Base-by-base conservation (phyloP, 179 eudicot genomes). In the Pouteria campechiana region DNA sequence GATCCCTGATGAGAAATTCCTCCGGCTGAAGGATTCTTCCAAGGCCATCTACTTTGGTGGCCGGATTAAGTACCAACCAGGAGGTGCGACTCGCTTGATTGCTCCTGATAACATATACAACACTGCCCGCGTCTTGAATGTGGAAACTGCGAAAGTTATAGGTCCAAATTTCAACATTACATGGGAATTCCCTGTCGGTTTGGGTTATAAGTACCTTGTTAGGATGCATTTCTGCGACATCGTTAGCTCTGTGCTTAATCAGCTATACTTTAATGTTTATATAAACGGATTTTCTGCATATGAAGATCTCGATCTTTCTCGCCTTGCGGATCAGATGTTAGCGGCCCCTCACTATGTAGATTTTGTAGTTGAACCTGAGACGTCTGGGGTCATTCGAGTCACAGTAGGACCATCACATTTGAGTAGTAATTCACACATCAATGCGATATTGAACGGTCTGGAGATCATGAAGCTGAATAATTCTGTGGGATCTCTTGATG, bases 171-270 rank as follows among this genome's bases (percentile, higher is more conserved):
- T 35, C 37, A 72, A 65, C 35, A 66, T 89, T 54, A 62, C 69
- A 0, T 73, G 82, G 95, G 61, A n/a, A 14, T 89, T 89, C 32
- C 75, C 80, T 0, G 74, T 78, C 52, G 36, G 12, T 18, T 71
- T 52, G 35, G 85, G 75, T 23, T 76, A 70, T 9, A 63, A 52
- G 55, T 73, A 89, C 41, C 64, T 89, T 33, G 67, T 81, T 18
- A 67, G 97, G 54, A 40, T 72, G 43, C 97, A 89, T 76, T 89
- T 84, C 44, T 89, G 97, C 46, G 95, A 89, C 37, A 81, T 89
- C 44, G 81, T 82, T 15, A 89, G 97, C 48, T 33, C 55, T 24
- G 54, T 72, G 0, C 65, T 67, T 11, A 57, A 64, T 32, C 44
- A 70, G 60, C 72, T 89, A 12, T 74, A 70, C 29, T 76, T 89